Evolutionary conservation across 306 rosid species (phyloP), one percentile per base, ranked within the genome.

Genomic region (Castanea crenata): DNA sequence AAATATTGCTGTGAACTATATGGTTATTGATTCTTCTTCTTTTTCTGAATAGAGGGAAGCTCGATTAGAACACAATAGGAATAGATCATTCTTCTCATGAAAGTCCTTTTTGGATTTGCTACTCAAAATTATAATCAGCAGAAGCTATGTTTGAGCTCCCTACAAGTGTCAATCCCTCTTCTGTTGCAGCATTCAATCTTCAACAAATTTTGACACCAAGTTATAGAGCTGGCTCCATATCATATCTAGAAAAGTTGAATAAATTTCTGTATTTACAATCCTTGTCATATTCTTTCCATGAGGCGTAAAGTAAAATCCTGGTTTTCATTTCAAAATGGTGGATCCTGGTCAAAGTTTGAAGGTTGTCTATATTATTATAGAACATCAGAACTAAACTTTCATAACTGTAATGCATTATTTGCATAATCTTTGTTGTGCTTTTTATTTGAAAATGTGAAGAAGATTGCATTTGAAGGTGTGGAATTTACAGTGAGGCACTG

Each of bases 1-100:
- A 20, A 8, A 21, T 54, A 38, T 59, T 32, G 61, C 23, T 70
- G 5, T 12, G 46, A 49, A 55, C 55, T 38, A 56, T 76, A 23
- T 46, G 75, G 32, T 58, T 25, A 20, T 61, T 78, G 65, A 70
- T 74, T 81, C 46, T 75, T 76, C 38, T 27, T 57, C 19, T 59
- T 86, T 79, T 81, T 83, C 82, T 71, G 19, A 8, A 84, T 91
- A 94, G 99, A 90, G 99, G 88, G 91, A 87, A 74, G 97, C 92
- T 89, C 93, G 97, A 67, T 81, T 94, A 84, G 99, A 94, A 80
- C 92, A 95, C 29, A 94, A 94, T 81, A 91, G 58, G 83, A 91
- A 7, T 21, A 80, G 97, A 69, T 94, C 99, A 38, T 65, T 94
- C 10, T 94, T 94, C 89, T 94, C 97, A 11, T 94, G 95, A 94